Evolutionary conservation across 179 eudicot genomes (phyloP).

Genomic region (Silene vulgaris): DNA sequence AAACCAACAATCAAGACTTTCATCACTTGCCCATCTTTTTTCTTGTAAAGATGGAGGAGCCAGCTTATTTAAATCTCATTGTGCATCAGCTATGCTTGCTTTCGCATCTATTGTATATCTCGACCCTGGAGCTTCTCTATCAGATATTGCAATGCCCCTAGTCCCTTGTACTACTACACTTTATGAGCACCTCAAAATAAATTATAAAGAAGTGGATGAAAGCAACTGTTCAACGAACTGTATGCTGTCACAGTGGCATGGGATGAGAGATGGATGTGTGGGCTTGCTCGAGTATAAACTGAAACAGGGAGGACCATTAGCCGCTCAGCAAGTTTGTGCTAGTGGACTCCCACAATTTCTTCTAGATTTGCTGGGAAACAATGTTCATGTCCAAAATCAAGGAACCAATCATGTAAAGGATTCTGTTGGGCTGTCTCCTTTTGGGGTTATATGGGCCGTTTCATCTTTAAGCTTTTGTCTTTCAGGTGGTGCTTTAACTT

Average conservation of each 20-base stretch:
- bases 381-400: conserved; percentile 33
- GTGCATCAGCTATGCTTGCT: conserved; percentile 86
- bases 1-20: conserved; percentile 75
- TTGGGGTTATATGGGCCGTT: conserved; percentile 86
- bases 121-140: conserved; percentile 48
- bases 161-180: conserved; percentile 78
- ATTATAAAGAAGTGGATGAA: conserved; percentile 35
- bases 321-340: conserved; percentile 90
- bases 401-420: conserved; percentile 35
- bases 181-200: conserved; percentile 60
- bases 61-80: conserved; percentile 54
- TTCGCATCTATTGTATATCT: conserved; percentile 77
- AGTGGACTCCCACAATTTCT: conserved; percentile 92
- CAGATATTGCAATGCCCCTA: conserved; percentile 74
- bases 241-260: conserved; percentile 83
- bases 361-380: conserved; percentile 52
- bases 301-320: conserved; percentile 86
- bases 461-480: conserved; percentile 81
- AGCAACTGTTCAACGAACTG: conserved; percentile 28
- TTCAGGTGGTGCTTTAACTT: conserved; percentile 70
- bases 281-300: conserved; percentile 77
- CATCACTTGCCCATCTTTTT: conserved; percentile 70
- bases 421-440: conserved; percentile 71
- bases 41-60: conserved; percentile 59
- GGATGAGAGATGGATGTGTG: conserved; percentile 80